Base-by-base conservation (phyloP, 495 filamentous ascomycete species). In the Peziza echinospora region DNA sequence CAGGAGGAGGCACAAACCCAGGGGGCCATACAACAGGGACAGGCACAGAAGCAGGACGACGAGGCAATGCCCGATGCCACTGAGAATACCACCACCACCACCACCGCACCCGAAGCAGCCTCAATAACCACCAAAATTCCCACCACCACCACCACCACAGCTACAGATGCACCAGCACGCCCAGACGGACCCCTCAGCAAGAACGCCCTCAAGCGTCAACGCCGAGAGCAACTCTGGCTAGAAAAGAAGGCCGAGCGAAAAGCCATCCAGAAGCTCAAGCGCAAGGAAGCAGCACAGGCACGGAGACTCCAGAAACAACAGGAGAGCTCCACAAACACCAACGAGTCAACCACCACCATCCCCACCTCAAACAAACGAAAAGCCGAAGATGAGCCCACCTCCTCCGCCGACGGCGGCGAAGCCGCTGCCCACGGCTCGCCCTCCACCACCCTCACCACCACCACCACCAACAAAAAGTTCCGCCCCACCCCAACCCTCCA, bases 241-340 rank as follows among this genome's bases (percentile, higher is more conserved):
- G 70, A 69, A 5, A 69, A 67, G 11, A 75, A 73, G 45, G 75
- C 76, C 11, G 64, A 67, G n/a, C 80, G 84, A 56, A 84, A 78
- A 54, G 62, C 55, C 5, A 71, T 72, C 43, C 76, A 82, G 23
- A 82, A 77, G 58, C 76, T 84, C 48, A 85, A 84, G 59, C 76
- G 72, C 75, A 41, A 68, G 72, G 13, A 75, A 71, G 48, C 63
- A 64, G 51, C 53, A 63, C 8, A 28, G 56, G 63, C 5, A 53
- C 62, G 45, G 56, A 60, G 21, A 51, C 43, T 9, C 26, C 49
- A 44, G 17, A 11, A 23, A 13, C 21, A 24, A 21, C 41, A 55
- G 25, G 53, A 50, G 48, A 58, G 49, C 25, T 53, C 50, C 21
- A 58, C 60, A 22, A 53, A 59, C 3, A 11, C 13, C 13, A 21